Conservation (phyloP, 495 filamentous ascomycete genomes). For the Penicillium verhagenii region DNA sequence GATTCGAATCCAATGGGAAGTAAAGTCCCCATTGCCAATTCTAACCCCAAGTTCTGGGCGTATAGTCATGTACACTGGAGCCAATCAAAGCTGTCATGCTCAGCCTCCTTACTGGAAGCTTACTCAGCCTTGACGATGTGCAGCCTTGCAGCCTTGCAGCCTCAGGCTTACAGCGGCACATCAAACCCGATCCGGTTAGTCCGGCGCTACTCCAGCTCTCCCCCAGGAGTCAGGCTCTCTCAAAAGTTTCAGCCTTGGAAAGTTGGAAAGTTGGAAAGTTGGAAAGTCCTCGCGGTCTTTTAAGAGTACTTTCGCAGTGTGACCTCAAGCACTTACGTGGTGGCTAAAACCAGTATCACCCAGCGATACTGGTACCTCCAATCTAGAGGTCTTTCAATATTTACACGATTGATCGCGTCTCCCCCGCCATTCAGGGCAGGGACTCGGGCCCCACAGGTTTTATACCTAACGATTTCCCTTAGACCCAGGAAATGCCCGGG, state of each 20-base stretch:
- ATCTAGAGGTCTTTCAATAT: neutral
- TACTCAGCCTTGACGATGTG: no score
- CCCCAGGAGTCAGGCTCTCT: no score
- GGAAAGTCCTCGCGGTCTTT: neutral
- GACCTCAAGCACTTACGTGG: no score
- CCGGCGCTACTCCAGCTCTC: no score
- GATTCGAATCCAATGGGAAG: no score
- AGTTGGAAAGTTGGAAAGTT: no score
- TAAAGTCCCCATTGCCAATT: no score
- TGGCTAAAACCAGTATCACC: neutral
- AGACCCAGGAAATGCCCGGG: slow-evolving; percentile 46
- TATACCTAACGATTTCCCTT: neutral
- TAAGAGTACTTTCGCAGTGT: slow-evolving; percentile 1
- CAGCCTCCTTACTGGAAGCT: no score
- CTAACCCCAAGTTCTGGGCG: neutral
- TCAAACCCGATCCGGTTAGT: slow-evolving; percentile 20
- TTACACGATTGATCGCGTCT: neutral
- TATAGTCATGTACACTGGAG: neutral
- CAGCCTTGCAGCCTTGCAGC: no score
- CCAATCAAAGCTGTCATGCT: neutral
- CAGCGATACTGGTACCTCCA: neutral
- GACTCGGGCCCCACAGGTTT: neutral
- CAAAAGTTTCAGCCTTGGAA: no score
- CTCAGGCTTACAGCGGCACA: slow-evolving; percentile 19
- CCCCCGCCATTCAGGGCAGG: neutral